These are phyloP conservation scores for Ophiostoma sp. DNA, from an alignment of 2,329 filamentous ascomycete species.

Conservation along the genomic window DNA sequence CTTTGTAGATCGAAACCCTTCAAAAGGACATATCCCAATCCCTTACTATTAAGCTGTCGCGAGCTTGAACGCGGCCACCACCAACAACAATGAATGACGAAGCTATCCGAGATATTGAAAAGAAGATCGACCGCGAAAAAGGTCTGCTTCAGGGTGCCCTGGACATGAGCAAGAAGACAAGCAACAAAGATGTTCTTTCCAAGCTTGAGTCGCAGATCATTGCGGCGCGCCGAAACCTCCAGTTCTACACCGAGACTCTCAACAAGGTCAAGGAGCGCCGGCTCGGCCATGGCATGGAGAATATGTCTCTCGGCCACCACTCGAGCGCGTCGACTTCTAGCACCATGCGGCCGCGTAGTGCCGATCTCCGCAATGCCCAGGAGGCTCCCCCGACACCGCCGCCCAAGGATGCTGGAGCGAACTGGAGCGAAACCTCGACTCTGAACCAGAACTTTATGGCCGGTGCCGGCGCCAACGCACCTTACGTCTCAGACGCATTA, in stretches of 20 bases:
- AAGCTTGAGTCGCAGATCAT: constrained; percentile 90
- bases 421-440: constrained; percentile 48
- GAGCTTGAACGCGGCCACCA: constrained; percentile 23
- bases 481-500: constrained; percentile 13
- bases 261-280: constrained; percentile 80
- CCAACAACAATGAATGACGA: constrained; percentile 56
- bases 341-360: constrained; percentile 45
- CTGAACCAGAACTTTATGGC: constrained; percentile 42
- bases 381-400: constrained; percentile 59
- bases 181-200: constrained; percentile 85
- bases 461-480: constrained; percentile 39
- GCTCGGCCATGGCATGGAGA: constrained; percentile 61
- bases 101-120: constrained; percentile 72
- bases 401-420: constrained; percentile 60
- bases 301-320: constrained; percentile 41
- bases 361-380: constrained; percentile 42
- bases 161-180: constrained; percentile 91
- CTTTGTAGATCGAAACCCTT: background rate
- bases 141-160: constrained; percentile 90
- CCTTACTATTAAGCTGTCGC: constrained; percentile 14
- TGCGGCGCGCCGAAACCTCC: constrained; percentile 76
- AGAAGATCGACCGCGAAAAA: constrained; percentile 97
- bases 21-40: background rate
- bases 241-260: constrained; percentile 92
- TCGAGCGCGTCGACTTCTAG: constrained; percentile 32